phyloP scores from a whole-genome alignment of 2,329 filamentous ascomycete species.

The Penicillium thymicola region DNA sequence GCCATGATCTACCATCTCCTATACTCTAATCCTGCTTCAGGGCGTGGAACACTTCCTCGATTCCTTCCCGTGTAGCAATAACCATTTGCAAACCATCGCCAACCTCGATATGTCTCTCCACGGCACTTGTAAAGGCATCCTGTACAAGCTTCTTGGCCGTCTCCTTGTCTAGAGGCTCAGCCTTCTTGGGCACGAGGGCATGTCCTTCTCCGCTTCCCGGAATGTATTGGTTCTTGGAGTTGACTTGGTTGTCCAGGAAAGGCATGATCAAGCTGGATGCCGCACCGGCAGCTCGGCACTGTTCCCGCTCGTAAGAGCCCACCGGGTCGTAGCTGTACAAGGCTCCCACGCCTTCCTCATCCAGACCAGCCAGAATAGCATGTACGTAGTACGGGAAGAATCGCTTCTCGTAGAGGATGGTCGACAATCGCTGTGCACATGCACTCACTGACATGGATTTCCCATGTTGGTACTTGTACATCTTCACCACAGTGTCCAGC shows the following conservation, averaged over 20 bases:
- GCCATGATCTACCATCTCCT: conserved; percentile 16
- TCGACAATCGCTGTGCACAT: conserved; percentile 90
- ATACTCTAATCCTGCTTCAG: conserved; percentile 79
- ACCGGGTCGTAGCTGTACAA: conserved; percentile 98
- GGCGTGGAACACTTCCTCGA: conserved; percentile 77
- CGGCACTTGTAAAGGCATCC: conserved; percentile 96
- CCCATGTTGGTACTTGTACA: conserved; percentile 97
- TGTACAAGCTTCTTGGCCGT: conserved; percentile 85
- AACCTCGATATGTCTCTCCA: conserved; percentile 98
- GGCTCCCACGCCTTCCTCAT: conserved; percentile 90
- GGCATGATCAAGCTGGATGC: conserved; percentile 96
- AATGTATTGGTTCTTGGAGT: conserved; percentile 98
- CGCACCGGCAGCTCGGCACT: conserved; percentile 89
- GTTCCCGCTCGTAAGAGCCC: conserved; percentile 94
- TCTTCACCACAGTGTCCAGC: conserved; percentile 91
- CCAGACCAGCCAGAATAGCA: conserved; percentile 88
- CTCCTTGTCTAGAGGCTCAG: conserved; percentile 64
- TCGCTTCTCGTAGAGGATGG: conserved; percentile 93
- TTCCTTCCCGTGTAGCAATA: conserved; percentile 82
- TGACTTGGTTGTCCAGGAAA: conserved; percentile 98
- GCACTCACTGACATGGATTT: conserved; percentile 94
- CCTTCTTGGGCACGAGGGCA: conserved; percentile 60
- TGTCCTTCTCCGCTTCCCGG: conserved; percentile 82
- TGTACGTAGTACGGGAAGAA: conserved; percentile 99
- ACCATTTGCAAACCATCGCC: conserved; percentile 95